Base-by-base conservation (phyloP, 257 asterid species). In the Lavandula angustifolia region DNA sequence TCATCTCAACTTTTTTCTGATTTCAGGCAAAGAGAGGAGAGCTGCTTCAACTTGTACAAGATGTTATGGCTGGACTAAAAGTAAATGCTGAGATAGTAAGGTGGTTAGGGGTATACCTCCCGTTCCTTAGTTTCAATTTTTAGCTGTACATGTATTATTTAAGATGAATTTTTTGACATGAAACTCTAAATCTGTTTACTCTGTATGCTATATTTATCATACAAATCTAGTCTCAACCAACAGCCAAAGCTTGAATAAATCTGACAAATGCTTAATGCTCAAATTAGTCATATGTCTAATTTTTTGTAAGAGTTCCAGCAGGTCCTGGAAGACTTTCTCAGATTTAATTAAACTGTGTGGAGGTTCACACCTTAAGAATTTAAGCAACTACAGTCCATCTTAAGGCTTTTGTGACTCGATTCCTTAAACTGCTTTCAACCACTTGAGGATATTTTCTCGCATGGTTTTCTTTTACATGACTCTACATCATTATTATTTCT, bases 41-140 rank as follows among this genome's bases (percentile, higher is more conserved):
- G 77, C 78, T 92, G 62, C 89, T 92, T 67, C 95, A 85, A 80
- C 85, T 69, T 75, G 96, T 92, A 55, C 99, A 92, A 83, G 95
- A 83, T 77, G 99, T 96, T 62, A 77, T 89, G 59, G 85, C 95
- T 31, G 97, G 96, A 60, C 58, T 92, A 73, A 92, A 92, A 89
- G 74, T 82, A 64, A 85, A 89, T 75, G 82, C 88, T 65, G 94
- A 80, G 80, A 81, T 81, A 76, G 84, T 82, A 80, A 89, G 99
- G 97, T 92, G 84, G 87, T 81, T 74, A 62, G 78, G 73, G 78
- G 82, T 75, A 53, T 76, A 67, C 74, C 78, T 82, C 68, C 80
- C 71, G 10, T 40, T 49, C 8, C 35, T 41, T 37, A 6, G 42
- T 40, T 50, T 51, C 57, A 22, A 17, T 6, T 71, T 59, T 27